These are phyloP conservation scores for Diplodia corticola DNA, from an alignment of 2,329 filamentous ascomycete species.

Conservation along the genomic window DNA sequence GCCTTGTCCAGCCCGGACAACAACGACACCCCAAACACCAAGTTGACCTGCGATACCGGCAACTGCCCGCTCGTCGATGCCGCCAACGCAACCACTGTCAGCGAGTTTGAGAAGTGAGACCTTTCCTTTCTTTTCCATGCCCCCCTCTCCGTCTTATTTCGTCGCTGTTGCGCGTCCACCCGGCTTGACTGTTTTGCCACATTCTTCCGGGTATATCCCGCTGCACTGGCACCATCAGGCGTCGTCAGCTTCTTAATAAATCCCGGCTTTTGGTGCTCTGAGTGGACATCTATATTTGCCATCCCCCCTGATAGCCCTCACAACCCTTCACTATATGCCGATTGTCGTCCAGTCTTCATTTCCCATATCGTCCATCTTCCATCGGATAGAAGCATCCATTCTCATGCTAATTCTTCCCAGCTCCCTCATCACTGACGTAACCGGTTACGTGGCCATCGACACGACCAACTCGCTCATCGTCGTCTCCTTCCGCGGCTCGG, in stretches of 20 bases:
- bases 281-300: no score
- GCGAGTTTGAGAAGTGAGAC: constrained; percentile 52
- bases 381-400: no score
- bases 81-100: constrained; percentile 47
- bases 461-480: constrained; percentile 56
- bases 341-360: no score
- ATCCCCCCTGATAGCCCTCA: no score
- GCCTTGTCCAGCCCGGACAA: constrained; percentile 37
- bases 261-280: no score
- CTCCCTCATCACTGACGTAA: constrained; percentile 43
- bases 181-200: no score
- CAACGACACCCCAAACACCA: constrained; percentile 46
- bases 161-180: not conserved
- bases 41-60: constrained; percentile 46
- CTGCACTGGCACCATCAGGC: not conserved
- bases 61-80: constrained; percentile 53
- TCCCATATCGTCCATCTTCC: not conserved
- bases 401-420: constrained; percentile 23
- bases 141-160: not conserved
- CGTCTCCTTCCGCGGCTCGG: constrained; percentile 60
- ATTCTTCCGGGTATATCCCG: not conserved
- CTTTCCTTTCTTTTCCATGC: constrained; percentile 1
- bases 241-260: no score
- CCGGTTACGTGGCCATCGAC: constrained; percentile 51
- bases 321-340: no score